Evolutionary conservation across 495 filamentous ascomycete genomes (phyloP), one percentile per base, ranked within the genome.

Genomic region (Amphirosellinia nigrospora): DNA sequence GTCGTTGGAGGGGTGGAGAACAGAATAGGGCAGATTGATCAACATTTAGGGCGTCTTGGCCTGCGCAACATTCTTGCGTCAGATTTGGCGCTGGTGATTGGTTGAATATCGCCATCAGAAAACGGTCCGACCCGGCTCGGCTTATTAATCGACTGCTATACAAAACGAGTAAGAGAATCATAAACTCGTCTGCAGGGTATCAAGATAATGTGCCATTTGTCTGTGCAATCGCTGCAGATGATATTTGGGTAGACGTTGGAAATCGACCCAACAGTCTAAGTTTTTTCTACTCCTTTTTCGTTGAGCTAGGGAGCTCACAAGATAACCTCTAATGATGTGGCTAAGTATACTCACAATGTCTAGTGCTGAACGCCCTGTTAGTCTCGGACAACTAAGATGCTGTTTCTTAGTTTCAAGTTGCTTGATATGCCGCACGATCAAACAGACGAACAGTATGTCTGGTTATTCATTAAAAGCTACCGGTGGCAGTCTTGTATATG

Each of bases 41-140:
- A 48, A 15, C 41, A 4, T 16, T 8, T 43, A 43, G 41, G 43
- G 56, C 16, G 39, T 34, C 39, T 61, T 68, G 55, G 66, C 66
- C 48, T 61, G 41, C 55, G 66, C 66, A 32, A 61, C 55, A 61
- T 68, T 68, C 43, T 52, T 68, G 41, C 16, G 21, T 50, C 53
- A 50, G 41, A 61, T 60, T 34, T 10, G 10, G 10, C 39, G 34
- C 39, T 8, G 38, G 46, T 68, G 55, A 68, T 68, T 68, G 66
- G 66, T 45, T n/a, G 55, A 48, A 36, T 28, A 5, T 39, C 36
- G 19, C 53, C 11, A 34, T 50, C 39, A 60, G 23, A 26, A 56
- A 68, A 23, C 52, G 36, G 65, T 7, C 39, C 52, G 52, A 28
- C 26, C 64, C 64, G 64, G 38, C 8, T 67, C 32, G 30, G 39